These are phyloP conservation scores for Flaveria floridana DNA, from an alignment of 140 eudicot species.

Conservation along the genomic window DNA sequence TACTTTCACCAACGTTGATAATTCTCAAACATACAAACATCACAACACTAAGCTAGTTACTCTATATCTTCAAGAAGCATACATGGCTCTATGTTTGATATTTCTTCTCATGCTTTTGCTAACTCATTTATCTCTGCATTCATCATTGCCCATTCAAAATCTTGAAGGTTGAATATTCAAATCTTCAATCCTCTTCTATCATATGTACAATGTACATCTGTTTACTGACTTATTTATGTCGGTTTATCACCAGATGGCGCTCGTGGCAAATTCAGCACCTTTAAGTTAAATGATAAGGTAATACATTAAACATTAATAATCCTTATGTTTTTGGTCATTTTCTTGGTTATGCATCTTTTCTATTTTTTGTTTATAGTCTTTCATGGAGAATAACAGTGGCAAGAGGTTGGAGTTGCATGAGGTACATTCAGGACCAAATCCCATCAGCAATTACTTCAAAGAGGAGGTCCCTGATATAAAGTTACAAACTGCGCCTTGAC, in stretches of 20 bases:
- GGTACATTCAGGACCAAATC: slow-evolving; percentile 48
- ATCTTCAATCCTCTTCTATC: slow-evolving; percentile 9
- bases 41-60: neutral
- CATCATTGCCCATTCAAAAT: slow-evolving; percentile 8
- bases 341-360: neutral
- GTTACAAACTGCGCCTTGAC: slow-evolving; percentile 29
- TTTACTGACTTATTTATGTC: slow-evolving; percentile 21
- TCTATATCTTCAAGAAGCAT: slow-evolving; percentile 19
- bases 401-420: slow-evolving; percentile 41
- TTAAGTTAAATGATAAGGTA: slow-evolving; percentile 36
- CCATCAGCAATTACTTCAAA: slow-evolving; percentile 35
- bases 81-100: slow-evolving; percentile 37
- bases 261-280: slow-evolving; percentile 29
- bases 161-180: slow-evolving; percentile 32
- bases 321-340: neutral
- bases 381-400: slow-evolving; percentile 29
- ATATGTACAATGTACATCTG: neutral
- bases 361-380: slow-evolving; percentile 20
- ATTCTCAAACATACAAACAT: slow-evolving; percentile 22
- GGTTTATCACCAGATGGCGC: slow-evolving; percentile 33
- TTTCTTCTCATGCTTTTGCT: slow-evolving; percentile 40
- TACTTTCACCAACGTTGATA: slow-evolving; percentile 29
- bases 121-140: slow-evolving; percentile 38
- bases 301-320: neutral
- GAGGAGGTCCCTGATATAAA: slow-evolving; percentile 35